A percentile compares a stretch with the other conserved stretches of the same genome.
Evolutionary conservation across 2,329 filamentous ascomycete species (phyloP).

Genomic region (Helotiales sp.): DNA sequence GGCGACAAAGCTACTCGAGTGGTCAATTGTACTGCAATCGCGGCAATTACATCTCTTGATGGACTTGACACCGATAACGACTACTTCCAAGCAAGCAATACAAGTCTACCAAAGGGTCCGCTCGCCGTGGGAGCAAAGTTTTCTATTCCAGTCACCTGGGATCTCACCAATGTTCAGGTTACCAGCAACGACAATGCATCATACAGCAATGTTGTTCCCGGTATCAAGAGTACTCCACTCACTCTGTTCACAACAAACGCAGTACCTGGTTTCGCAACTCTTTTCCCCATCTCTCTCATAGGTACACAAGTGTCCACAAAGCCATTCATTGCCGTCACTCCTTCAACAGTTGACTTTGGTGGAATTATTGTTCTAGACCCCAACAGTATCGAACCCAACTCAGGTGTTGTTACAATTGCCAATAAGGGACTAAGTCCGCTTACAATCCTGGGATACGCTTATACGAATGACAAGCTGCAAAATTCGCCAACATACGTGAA

Average conservation of each 20-base stretch:
- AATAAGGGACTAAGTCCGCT: constrained; percentile 44
- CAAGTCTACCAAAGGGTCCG: constrained; percentile 43
- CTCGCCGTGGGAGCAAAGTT: constrained; percentile 42
- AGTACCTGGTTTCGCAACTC: constrained; percentile 43
- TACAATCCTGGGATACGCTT: constrained; percentile 42
- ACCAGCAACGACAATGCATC: constrained; percentile 26
- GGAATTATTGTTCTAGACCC: constrained; percentile 41
- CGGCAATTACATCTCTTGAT: constrained; percentile 43
- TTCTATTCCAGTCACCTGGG: constrained; percentile 45
- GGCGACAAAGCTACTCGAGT: constrained; percentile 35
- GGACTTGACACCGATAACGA: constrained; percentile 41
- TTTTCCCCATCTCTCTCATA: constrained; percentile 44
- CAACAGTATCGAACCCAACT: constrained; percentile 29
- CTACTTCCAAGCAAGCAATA: constrained; percentile 42
- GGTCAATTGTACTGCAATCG: constrained; percentile 44
- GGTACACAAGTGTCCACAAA: constrained; percentile 44
- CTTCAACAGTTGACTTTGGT: constrained; percentile 44
- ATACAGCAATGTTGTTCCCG: constrained; percentile 36
- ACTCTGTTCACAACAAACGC: constrained; percentile 45
- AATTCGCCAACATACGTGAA: constrained; percentile 34
- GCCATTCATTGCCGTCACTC: constrained; percentile 42
- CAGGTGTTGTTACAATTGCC: constrained; percentile 41
- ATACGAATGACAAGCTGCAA: constrained; percentile 37
- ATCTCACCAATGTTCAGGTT: constrained; percentile 33
- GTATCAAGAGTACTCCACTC: constrained; percentile 44